Percentiles rank a stretch among this genome's conserved stretches.
Conservation (phyloP, 805 yeast genomes). For the Starmerella vitae region DNA sequence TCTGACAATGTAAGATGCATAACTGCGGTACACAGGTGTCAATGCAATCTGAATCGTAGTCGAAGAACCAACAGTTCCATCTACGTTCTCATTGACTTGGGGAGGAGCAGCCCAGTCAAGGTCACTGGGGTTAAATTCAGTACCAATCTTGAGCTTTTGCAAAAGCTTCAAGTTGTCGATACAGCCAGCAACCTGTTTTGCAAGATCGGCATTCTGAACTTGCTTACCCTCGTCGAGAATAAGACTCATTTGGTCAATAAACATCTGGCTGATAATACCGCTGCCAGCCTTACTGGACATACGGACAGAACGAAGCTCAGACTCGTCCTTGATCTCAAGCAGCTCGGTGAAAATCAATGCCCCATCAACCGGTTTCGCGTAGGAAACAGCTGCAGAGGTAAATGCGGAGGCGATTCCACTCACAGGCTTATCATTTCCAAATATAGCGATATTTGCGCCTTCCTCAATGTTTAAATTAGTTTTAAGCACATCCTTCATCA, state of each 20-base stretch:
- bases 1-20: slow-evolving; percentile 78
- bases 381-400: slow-evolving; percentile 27
- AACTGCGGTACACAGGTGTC: slow-evolving; percentile 76
- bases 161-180: slow-evolving; percentile 69
- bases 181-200: slow-evolving; percentile 65
- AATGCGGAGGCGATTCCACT: slow-evolving; percentile 60
- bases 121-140: slow-evolving; percentile 59
- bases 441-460: slow-evolving; percentile 44
- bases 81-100: slow-evolving; percentile 56
- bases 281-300: slow-evolving; percentile 67
- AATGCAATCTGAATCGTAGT: slow-evolving; percentile 74
- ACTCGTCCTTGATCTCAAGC: slow-evolving; percentile 65
- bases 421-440: slow-evolving; percentile 60
- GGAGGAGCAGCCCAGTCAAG: slow-evolving; percentile 93
- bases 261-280: slow-evolving; percentile 57
- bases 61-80: slow-evolving; percentile 44
- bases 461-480: slow-evolving; percentile 24
- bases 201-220: slow-evolving; percentile 55
- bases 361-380: slow-evolving; percentile 33
- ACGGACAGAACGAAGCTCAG: slow-evolving; percentile 51
- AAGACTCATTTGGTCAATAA: slow-evolving; percentile 77
- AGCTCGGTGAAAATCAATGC: slow-evolving; percentile 40
- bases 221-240: slow-evolving; percentile 76
- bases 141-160: slow-evolving; percentile 42
- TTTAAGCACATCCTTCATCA: slow-evolving; percentile 46